Evolutionary conservation across 257 asterid genomes (phyloP).

Genomic region (Solanum ahanhuiri): DNA sequence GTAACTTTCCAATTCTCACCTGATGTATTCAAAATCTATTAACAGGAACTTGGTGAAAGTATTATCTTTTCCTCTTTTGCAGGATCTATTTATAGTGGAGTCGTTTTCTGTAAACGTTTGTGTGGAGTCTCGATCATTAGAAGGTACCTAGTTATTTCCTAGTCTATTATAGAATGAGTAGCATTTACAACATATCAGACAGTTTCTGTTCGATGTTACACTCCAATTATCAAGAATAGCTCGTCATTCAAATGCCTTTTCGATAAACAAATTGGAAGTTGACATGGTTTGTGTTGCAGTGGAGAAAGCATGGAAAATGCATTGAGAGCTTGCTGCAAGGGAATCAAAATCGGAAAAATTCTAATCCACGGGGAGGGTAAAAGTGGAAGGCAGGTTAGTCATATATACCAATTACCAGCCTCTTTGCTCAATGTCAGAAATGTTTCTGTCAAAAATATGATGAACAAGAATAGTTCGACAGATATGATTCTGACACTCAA

Average conservation of each 20-base stretch:
- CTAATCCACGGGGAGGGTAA: conserved; percentile 62
- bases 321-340: conserved; percentile 86
- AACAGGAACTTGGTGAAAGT: not conserved
- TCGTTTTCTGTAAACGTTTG: conserved; percentile 65
- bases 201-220: not conserved
- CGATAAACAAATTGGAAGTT: not conserved
- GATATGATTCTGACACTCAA: not conserved
- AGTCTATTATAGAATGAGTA: not conserved
- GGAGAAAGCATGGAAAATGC: conserved; percentile 99
- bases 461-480: not conserved
- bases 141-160: conserved; percentile 37
- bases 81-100: conserved; percentile 85
- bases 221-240: too few relatives aligned
- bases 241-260: not conserved
- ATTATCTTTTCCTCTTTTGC: conserved; percentile 7
- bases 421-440: not conserved
- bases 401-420: not conserved
- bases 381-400: conserved; percentile 57
- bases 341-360: conserved; percentile 89
- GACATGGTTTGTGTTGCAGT: conserved; percentile 27
- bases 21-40: not conserved
- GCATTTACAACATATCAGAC: not conserved
- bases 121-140: conserved; percentile 92
- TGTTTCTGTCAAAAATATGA: not conserved
- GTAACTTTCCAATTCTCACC: conserved; percentile 18